Evolutionary conservation across 768 basidiomycete species (phyloP).

Genomic region (Asterophora lycoperdoides): DNA sequence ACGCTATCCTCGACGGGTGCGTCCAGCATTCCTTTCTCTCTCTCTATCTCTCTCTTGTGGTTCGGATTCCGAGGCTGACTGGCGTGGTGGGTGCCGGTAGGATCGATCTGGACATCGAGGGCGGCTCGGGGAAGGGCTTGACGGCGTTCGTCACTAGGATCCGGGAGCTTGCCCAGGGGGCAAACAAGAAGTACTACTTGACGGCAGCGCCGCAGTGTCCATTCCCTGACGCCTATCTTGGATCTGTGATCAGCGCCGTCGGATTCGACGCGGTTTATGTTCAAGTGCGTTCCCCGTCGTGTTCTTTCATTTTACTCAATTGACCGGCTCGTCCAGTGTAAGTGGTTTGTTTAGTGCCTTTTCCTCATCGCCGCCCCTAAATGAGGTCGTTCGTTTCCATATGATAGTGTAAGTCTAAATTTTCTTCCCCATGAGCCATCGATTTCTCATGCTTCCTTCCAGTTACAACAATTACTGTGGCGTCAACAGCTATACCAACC

Average conservation of each 20-base stretch:
- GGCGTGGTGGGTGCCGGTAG: constrained; percentile 22
- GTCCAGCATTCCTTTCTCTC: constrained; percentile 5
- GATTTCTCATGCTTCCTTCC: not conserved
- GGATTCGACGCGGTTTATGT: constrained; percentile 69
- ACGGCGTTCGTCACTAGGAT: constrained; percentile 52
- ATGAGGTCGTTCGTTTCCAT: not conserved
- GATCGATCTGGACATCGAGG: constrained; percentile 72
- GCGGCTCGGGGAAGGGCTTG: constrained; percentile 47
- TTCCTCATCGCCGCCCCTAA: not conserved
- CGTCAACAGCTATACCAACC: constrained; percentile 50
- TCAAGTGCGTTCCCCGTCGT: constrained; percentile 13
- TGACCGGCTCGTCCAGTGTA: constrained; percentile 7
- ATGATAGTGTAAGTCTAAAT: constrained; percentile 5
- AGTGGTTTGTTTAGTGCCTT: not conserved
- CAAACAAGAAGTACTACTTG: constrained; percentile 61
- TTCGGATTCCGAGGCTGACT: too few species aligned
- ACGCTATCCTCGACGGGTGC: constrained; percentile 69
- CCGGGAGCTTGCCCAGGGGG: constrained; percentile 42
- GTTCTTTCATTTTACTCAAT: not conserved
- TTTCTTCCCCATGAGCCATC: not conserved
- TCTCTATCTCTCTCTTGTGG: too few species aligned
- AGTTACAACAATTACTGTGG: constrained; percentile 27
- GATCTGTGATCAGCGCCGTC: constrained; percentile 54
- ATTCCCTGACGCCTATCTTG: constrained; percentile 61
- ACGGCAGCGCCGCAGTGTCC: constrained; percentile 65